Base-by-base conservation (phyloP, 1,284 basidiomycete species). In the Polyporus tsugae region DNA sequence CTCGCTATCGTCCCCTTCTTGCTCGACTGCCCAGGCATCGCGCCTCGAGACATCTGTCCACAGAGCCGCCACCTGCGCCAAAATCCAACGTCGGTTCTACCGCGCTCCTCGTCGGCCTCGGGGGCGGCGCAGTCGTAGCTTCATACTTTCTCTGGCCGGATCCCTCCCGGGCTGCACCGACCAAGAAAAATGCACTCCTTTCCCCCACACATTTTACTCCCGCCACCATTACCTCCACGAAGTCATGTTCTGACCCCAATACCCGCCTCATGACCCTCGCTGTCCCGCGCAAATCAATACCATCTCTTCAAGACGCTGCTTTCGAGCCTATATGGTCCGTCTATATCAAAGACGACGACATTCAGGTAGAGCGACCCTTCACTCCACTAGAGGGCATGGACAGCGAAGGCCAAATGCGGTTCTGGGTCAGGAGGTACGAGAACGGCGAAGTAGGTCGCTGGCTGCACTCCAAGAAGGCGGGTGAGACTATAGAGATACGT, bases 361-460 rank as follows among this genome's bases (percentile, higher is more conserved):
- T 96, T 25, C 94, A 95, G 78, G 92, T 95, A n/a, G 94, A 96
- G 76, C 81, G 94, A 62, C 89, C 93, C 4, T 96, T 95, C 76
- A 96, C 95, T 5, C 93, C 94, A 0, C 79, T 95, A 52, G 84
- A 89, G 72, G 90, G 92, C 15, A 81, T 94, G 29, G 89, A 91
- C 66, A 78, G 83, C 68, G 77, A 89, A 42, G 89, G 92, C 1
- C 80, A 82, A 62, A 89, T 94, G 84, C 80, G 81, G 57, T 86
- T 94, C 60, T 95, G 93, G 91, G 84, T 95, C 42, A 94, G 94
- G 80, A 87, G 83, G 71, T 96, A 95, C 73, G 85, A 87, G 0
- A 86, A 86, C 64, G 94, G 95, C 42, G 94, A 96, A 80, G 91
- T 95, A 41, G 91, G 91, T 6, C 85, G 91, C 57, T 96, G 93